phyloP scores from a whole-genome alignment of 108 stramenopile species.

The Nannochloropsis granulata region DNA sequence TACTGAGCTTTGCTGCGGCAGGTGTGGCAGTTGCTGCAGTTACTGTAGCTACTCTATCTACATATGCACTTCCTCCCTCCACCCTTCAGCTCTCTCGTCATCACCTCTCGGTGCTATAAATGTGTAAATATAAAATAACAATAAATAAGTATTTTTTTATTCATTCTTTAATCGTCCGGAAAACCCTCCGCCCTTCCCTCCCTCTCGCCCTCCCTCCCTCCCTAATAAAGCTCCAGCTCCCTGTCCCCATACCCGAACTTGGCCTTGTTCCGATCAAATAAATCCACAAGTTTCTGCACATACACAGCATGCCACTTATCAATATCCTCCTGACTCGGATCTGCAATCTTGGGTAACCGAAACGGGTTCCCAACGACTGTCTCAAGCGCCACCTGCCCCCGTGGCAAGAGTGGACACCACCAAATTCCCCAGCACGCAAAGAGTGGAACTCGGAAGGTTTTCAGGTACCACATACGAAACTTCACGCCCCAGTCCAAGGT shows the following conservation, averaged over 20 bases:
- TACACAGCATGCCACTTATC: constrained; percentile 54
- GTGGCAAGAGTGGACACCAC: background rate
- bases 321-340: constrained; percentile 31
- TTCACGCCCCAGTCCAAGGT: background rate
- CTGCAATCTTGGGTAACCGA: background rate
- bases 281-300: constrained; percentile 40
- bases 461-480: background rate
- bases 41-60: too few relatives aligned
- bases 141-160: too few relatives aligned
- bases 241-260: background rate
- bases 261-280: constrained; percentile 53
- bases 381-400: background rate
- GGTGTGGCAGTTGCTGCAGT: too few relatives aligned
- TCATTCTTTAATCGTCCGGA: too few relatives aligned
- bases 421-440: background rate
- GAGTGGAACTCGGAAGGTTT: background rate
- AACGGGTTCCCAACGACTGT: background rate
- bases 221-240: background rate
- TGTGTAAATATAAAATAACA: too few relatives aligned
- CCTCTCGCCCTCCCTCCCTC: too few relatives aligned
- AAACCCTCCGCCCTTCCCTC: too few relatives aligned
- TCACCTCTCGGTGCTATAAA: too few relatives aligned
- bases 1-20: too few relatives aligned
- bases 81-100: too few relatives aligned
- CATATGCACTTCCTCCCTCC: too few relatives aligned